Percentiles rank a stretch among this genome's conserved stretches.
These are phyloP conservation scores for Brassica rapa DNA, from an alignment of 345 rosid species.

Conservation along the genomic window DNA sequence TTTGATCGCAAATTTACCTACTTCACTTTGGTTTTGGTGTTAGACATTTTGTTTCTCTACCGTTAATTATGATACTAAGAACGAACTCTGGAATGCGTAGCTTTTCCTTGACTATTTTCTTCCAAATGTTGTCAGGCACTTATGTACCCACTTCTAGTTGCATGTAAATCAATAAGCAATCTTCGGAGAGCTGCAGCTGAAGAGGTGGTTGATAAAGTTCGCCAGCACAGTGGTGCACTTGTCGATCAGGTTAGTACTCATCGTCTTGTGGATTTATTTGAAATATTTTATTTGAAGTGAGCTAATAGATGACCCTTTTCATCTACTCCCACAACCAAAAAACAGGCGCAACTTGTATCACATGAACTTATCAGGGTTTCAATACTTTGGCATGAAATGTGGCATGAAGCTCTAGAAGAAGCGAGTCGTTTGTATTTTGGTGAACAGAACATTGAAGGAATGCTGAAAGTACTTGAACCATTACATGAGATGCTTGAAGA, in stretches of 20 bases:
- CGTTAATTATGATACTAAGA: background rate
- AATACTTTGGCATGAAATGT: constrained; percentile 98
- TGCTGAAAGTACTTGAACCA: constrained; percentile 94
- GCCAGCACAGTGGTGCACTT: constrained; percentile 89
- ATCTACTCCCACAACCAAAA: background rate
- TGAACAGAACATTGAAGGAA: constrained; percentile 94
- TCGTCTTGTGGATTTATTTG: constrained; percentile 13
- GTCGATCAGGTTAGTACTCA: constrained; percentile 78
- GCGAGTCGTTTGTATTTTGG: constrained; percentile 98
- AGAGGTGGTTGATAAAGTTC: constrained; percentile 97
- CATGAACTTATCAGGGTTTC: constrained; percentile 92
- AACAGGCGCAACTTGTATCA: constrained; percentile 95
- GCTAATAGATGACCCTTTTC: constrained; percentile 23
- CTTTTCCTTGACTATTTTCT: constrained; percentile 21
- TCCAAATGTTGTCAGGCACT: constrained; percentile 65
- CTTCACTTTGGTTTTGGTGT: constrained; percentile 14
- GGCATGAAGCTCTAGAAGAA: constrained; percentile 99
- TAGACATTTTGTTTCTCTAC: background rate
- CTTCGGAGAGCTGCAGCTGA: constrained; percentile 92
- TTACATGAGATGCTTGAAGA: constrained; percentile 87
- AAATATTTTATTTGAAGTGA: background rate
- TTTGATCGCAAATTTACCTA: constrained; percentile 9
- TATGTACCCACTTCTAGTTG: constrained; percentile 99
- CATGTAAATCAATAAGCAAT: constrained; percentile 96
- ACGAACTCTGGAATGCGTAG: constrained; percentile 11